Percentiles rank a stretch among this genome's conserved stretches.
Evolutionary conservation across 352 stramenopile species (phyloP).

Genomic region (Phytopythium montanum): DNA sequence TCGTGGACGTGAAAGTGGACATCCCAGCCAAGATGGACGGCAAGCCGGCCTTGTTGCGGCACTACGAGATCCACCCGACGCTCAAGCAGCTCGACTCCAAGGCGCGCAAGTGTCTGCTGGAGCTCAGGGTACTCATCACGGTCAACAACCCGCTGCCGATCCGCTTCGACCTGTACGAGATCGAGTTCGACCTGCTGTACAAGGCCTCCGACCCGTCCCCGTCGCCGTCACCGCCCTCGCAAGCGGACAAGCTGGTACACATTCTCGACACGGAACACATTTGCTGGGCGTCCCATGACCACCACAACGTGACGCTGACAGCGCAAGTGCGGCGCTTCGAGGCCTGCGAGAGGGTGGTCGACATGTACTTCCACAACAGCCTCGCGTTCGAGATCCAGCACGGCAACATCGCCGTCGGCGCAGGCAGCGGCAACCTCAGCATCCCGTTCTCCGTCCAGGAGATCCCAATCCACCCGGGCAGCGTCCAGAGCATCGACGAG

Average conservation of each 20-base stretch:
- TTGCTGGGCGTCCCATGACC: conserved; percentile 52
- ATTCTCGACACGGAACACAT: conserved; percentile 50
- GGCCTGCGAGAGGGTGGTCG: conserved; percentile 58
- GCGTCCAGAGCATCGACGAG: conserved; percentile 8
- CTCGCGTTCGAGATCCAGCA: conserved; percentile 66
- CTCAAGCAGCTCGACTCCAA: conserved; percentile 78
- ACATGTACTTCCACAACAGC: conserved; percentile 58
- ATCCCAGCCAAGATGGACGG: conserved; percentile 71
- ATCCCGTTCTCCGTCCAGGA: conserved; percentile 67
- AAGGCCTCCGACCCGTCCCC: conserved; percentile 13
- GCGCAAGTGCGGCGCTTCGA: conserved; percentile 56
- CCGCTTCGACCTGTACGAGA: conserved; percentile 60
- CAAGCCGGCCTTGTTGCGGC: conserved; percentile 59
- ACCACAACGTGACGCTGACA: conserved; percentile 59
- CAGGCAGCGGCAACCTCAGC: conserved; percentile 58
- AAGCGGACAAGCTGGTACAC: conserved; percentile 23
- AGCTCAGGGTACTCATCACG: conserved; percentile 63
- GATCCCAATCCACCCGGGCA: conserved; percentile 58
- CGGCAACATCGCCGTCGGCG: conserved; percentile 51
- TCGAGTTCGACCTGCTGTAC: conserved; percentile 73
- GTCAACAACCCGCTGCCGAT: conserved; percentile 83
- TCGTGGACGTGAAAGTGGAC: conserved; percentile 54
- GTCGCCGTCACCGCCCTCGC: background rate
- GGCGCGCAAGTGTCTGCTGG: conserved; percentile 62
- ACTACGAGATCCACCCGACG: conserved; percentile 50